Evolutionary conservation across 2,329 filamentous ascomycete species (phyloP), one percentile per base, ranked within the genome.

Genomic region (Gliomastix tumulicola): DNA sequence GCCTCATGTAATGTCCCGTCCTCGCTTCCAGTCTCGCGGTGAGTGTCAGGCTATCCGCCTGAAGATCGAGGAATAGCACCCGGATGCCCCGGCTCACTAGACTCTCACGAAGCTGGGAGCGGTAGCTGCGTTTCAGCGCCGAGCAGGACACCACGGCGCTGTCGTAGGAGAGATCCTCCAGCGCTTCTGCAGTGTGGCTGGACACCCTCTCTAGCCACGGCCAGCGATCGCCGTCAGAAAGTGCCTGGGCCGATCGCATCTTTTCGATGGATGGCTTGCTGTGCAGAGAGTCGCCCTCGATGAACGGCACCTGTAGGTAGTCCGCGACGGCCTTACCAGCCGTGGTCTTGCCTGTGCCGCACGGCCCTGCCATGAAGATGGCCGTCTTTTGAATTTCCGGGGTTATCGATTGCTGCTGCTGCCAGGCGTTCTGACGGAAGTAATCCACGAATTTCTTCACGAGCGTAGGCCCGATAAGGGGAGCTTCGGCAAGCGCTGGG

Each of bases 281-380:
- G 41, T 65, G 62, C 3, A 65, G 44, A 3, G 49, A 49, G 34
- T 66, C 63, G 4, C 62, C 63, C 41, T 67, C 62, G n/a, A 66
- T 53, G 41, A 56, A 61, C 1, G 61, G 55, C 4, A 51, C 45
- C 12, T 44, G 37, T 0, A 64, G 41, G 8, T 32, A 44, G 2
- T 44, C 32, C 0, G 56, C 50, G n/a, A 66, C 35, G 2, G 48
- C 42, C n/a, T 42, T 38, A 3, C 53, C 57, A 1, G 65, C 36
- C 0, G 60, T 65, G 0, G 59, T 56, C 43, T 65, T 65, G 3
- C 62, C 62, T n/a, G 56, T 57, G 4, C 61, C 63, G 35, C 60
- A 62, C 5, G 62, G 63, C 1, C 63, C 62, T 5, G 57, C 54
- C 13, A 65, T 42, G 6, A 66, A 36, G 12, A 64, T 42, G 3